phyloP scores from a whole-genome alignment of 352 stramenopile genomes.

The Globisporangium spiculum region DNA sequence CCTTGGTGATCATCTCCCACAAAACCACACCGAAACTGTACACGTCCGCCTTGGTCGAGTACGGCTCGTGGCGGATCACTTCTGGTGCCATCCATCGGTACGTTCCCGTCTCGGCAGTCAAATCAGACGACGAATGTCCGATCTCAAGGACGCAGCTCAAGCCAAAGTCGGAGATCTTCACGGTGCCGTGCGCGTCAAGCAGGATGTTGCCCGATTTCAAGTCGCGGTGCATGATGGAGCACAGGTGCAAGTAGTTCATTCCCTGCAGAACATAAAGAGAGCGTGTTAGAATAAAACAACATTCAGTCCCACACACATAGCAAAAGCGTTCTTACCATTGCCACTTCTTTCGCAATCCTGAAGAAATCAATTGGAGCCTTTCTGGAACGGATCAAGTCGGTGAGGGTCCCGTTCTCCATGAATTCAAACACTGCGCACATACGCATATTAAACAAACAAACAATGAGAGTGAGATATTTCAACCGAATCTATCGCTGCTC shows the following conservation, averaged over 20 bases:
- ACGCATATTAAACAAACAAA: background rate
- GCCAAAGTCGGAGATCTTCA: slow-evolving; percentile 89
- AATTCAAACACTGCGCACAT: slow-evolving; percentile 74
- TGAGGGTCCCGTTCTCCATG: slow-evolving; percentile 85
- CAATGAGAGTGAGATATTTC: background rate
- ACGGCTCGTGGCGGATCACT: slow-evolving; percentile 92
- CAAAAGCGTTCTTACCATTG: slow-evolving; percentile 45
- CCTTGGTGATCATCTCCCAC: slow-evolving; percentile 83
- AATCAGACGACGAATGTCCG: slow-evolving; percentile 55
- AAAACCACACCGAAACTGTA: slow-evolving; percentile 92
- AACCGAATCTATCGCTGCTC: background rate
- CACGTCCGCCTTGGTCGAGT: slow-evolving; percentile 94
- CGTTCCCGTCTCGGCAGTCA: slow-evolving; percentile 87
- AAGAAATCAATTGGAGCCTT: slow-evolving; percentile 81
- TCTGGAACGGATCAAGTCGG: slow-evolving; percentile 70
- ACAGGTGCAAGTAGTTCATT: slow-evolving; percentile 94
- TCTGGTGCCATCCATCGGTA: slow-evolving; percentile 95
- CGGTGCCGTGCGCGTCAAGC: slow-evolving; percentile 74
- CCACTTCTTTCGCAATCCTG: slow-evolving; percentile 67
- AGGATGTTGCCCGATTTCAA: slow-evolving; percentile 96
- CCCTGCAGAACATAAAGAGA: slow-evolving; percentile 33
- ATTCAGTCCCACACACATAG: background rate
- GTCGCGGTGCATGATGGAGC: slow-evolving; percentile 94
- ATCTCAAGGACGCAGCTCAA: slow-evolving; percentile 85
- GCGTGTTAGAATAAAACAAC: background rate